These are phyloP conservation scores for Cryphonectria naterciae DNA, from an alignment of 2,329 filamentous ascomycete species.

Conservation along the genomic window DNA sequence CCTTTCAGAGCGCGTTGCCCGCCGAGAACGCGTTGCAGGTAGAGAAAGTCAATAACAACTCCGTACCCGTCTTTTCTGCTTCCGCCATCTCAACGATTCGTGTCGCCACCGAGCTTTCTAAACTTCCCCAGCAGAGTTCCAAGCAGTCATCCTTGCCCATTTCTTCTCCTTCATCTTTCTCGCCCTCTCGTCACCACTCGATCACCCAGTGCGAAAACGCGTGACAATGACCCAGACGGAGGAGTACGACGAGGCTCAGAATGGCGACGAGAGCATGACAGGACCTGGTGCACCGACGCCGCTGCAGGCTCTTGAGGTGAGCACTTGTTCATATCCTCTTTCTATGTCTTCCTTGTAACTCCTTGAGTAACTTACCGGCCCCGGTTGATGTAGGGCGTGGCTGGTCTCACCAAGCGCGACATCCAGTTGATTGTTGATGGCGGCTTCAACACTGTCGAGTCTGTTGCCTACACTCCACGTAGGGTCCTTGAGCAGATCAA, in stretches of 20 bases:
- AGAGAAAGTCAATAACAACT: conserved; percentile 12
- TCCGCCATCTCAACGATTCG: not conserved
- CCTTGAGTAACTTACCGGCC: not conserved
- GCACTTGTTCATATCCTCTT: conserved; percentile 31
- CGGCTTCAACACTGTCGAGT: conserved; percentile 93
- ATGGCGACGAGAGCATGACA: conserved; percentile 71
- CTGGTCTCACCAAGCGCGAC: conserved; percentile 90
- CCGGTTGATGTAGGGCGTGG: conserved; percentile 73
- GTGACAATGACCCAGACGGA: conserved; percentile 53
- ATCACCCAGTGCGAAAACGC: not conserved
- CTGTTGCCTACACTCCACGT: conserved; percentile 87
- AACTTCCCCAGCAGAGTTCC: not conserved
- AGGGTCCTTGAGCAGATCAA: conserved; percentile 92
- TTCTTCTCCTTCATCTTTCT: not conserved
- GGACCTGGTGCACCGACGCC: conserved; percentile 95
- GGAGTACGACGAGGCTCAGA: conserved; percentile 70
- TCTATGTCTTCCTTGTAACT: not conserved
- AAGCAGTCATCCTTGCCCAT: not conserved
- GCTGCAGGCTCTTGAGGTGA: conserved; percentile 81
- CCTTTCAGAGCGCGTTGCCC: conserved; percentile 7
- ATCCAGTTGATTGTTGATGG: conserved; percentile 91
- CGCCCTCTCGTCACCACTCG: not conserved
- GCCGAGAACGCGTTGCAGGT: not conserved
- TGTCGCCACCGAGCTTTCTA: not conserved
- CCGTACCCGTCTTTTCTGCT: not conserved